phyloP scores from a whole-genome alignment of 1,284 basidiomycete genomes.

The Laetiporus sulphureus region DNA sequence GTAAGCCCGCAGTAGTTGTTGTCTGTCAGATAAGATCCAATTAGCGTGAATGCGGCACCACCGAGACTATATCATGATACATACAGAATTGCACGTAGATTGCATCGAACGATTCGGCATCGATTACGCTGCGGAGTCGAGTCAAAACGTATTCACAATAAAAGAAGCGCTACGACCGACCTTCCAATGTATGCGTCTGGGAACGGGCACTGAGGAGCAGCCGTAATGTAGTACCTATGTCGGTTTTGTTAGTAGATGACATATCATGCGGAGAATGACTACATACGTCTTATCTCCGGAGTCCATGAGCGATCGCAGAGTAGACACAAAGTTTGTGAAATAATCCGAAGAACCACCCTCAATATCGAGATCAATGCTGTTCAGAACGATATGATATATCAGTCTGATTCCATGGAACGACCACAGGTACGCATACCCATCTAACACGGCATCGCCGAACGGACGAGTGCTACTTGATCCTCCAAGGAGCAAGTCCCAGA shows the following conservation, averaged over 20 bases:
- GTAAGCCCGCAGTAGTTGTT: constrained; percentile 55
- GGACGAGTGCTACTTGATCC: constrained; percentile 49
- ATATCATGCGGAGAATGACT: neutral
- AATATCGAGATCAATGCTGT: constrained; percentile 59
- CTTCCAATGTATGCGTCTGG: constrained; percentile 52
- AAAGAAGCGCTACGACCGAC: too few species aligned
- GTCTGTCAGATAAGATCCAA: constrained; percentile 25
- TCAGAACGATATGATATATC: constrained; percentile 1
- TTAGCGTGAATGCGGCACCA: neutral
- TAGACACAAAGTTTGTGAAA: constrained; percentile 47
- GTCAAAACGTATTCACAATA: too few species aligned
- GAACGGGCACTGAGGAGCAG: constrained; percentile 62
- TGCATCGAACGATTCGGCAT: constrained; percentile 52
- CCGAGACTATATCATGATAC: constrained; percentile 7
- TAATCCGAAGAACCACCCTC: constrained; percentile 49
- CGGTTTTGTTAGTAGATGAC: too few species aligned
- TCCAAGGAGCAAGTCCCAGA: constrained; percentile 65
- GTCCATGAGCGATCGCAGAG: constrained; percentile 39
- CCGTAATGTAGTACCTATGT: constrained; percentile 56
- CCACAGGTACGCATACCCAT: constrained; percentile 53
- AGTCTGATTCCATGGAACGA: too few species aligned
- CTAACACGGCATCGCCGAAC: constrained; percentile 57
- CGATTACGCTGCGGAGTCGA: constrained; percentile 32
- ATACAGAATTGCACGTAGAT: constrained; percentile 56
- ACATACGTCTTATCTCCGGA: constrained; percentile 45